These are phyloP conservation scores for Primulina eburnea DNA, from an alignment of 257 asterid species.

Conservation along the genomic window DNA sequence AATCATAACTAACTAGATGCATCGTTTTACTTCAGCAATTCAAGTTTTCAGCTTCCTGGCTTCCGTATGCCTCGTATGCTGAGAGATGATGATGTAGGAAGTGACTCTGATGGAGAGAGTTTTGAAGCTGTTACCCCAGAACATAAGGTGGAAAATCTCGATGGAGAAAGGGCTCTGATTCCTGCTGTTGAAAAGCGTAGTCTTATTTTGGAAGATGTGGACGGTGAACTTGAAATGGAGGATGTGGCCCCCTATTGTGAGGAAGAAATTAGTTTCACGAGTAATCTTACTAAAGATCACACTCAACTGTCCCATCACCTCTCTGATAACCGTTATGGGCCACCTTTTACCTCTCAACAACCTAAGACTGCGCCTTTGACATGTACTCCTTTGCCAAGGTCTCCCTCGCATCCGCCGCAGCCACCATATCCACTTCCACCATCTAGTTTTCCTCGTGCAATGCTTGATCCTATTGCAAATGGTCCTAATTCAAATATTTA, in stretches of 20 bases:
- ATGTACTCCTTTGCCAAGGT: constrained; percentile 51
- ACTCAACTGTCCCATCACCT: constrained; percentile 33
- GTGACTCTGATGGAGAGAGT: constrained; percentile 86
- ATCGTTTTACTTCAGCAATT: constrained; percentile 55
- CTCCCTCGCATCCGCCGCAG: constrained; percentile 36
- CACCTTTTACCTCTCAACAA: constrained; percentile 30
- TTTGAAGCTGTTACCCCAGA: constrained; percentile 95
- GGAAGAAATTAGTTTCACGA: constrained; percentile 41
- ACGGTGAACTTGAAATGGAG: constrained; percentile 97
- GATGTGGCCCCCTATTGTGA: constrained; percentile 77
- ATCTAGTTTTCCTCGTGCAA: constrained; percentile 35
- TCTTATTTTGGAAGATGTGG: constrained; percentile 84
- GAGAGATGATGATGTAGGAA: constrained; percentile 56
- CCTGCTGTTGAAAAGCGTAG: constrained; percentile 58
- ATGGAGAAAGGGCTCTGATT: constrained; percentile 34
- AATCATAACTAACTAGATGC: constrained; percentile 19
- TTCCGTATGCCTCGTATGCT: constrained; percentile 84
- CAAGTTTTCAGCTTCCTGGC: constrained; percentile 84
- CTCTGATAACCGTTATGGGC: constrained; percentile 32
- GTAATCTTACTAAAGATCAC: constrained; percentile 33
- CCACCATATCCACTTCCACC: constrained; percentile 33
- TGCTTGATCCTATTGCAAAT: constrained; percentile 33
- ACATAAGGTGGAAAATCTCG: constrained; percentile 47
- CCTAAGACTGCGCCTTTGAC: constrained; percentile 39
- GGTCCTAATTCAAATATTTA: constrained; percentile 39